These are phyloP conservation scores for Neopestalotiopsis clavispora DNA, from an alignment of 2,329 filamentous ascomycete species.

Conservation along the genomic window DNA sequence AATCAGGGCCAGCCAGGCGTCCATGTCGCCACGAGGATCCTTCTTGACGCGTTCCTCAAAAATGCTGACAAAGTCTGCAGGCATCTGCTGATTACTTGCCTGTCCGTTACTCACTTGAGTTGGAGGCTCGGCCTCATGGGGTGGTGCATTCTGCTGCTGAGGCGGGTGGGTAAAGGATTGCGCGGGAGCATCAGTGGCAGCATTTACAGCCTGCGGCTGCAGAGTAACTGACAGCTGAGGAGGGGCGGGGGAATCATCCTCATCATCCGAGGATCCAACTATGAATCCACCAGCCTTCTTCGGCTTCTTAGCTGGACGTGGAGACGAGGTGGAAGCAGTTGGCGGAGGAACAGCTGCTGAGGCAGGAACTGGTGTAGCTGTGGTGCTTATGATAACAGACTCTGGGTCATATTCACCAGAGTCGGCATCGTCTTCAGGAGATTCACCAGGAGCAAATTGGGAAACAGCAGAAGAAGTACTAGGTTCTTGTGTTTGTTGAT, in stretches of 20 bases:
- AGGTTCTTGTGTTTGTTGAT: conserved; percentile 57
- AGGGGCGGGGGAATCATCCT: conserved; percentile 44
- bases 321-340: conserved; percentile 33
- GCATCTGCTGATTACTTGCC: conserved; percentile 31
- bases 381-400: conserved; percentile 50
- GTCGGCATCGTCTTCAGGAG: conserved; percentile 55
- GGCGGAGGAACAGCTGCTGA: conserved; percentile 29
- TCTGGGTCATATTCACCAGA: conserved; percentile 64
- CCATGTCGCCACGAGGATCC: conserved; percentile 89
- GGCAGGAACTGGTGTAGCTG: conserved; percentile 15
- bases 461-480: conserved; percentile 47
- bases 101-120: conserved; percentile 23
- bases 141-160: conserved; percentile 28
- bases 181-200: conserved; percentile 27
- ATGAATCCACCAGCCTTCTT: conserved; percentile 65
- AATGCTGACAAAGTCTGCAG: conserved; percentile 76
- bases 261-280: conserved; percentile 64
- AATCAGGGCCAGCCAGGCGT: conserved; percentile 89
- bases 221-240: conserved; percentile 23
- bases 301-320: conserved; percentile 57
- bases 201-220: conserved; percentile 24
- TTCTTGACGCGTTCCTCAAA: conserved; percentile 91
- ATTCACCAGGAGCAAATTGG: conserved; percentile 54
- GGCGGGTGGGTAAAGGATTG: conserved; percentile 28
- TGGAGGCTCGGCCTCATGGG: conserved; percentile 23